Evolutionary conservation across 441 rosid species (phyloP).

Genomic region (Breynia disticha): DNA sequence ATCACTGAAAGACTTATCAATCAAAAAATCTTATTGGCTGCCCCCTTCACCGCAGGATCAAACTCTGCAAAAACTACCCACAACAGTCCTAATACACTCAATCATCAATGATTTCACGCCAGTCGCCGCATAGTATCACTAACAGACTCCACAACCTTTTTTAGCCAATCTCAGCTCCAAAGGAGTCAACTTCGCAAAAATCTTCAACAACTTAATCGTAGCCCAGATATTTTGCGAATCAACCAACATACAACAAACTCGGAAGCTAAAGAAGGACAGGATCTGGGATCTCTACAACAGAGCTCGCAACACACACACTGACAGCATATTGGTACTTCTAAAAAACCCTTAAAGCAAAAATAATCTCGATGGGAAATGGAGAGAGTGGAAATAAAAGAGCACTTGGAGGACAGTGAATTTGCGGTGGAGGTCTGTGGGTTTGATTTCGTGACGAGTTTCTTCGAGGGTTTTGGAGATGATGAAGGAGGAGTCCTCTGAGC

Average conservation of each 20-base stretch:
- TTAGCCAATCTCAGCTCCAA: constrained; percentile 79
- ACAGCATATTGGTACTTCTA: constrained; percentile 78
- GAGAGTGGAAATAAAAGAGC: constrained; percentile 60
- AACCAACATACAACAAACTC: constrained; percentile 66
- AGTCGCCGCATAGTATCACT: constrained; percentile 86
- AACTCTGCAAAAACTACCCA: constrained; percentile 70
- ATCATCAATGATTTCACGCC: constrained; percentile 77
- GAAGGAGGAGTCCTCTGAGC: constrained; percentile 40
- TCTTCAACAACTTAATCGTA: constrained; percentile 74
- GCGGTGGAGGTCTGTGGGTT: constrained; percentile 62
- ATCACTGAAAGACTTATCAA: too few species aligned
- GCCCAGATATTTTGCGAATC: constrained; percentile 92
- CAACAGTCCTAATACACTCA: constrained; percentile 75
- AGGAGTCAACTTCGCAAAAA: constrained; percentile 62
- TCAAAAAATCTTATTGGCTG: constrained; percentile 56
- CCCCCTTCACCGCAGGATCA: constrained; percentile 78
- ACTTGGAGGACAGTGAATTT: constrained; percentile 73
- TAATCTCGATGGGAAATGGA: constrained; percentile 57
- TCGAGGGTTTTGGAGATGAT: constrained; percentile 58
- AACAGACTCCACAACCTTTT: constrained; percentile 66
- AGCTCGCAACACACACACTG: constrained; percentile 74
- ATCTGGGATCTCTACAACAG: constrained; percentile 49
- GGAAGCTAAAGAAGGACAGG: constrained; percentile 79
- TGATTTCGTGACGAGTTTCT: constrained; percentile 76
- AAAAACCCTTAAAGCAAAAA: constrained; percentile 59